A percentile compares a stretch with the other conserved stretches of the same genome.
phyloP scores from a whole-genome alignment of 2,329 filamentous ascomycete species.

The Didymella pinodella region DNA sequence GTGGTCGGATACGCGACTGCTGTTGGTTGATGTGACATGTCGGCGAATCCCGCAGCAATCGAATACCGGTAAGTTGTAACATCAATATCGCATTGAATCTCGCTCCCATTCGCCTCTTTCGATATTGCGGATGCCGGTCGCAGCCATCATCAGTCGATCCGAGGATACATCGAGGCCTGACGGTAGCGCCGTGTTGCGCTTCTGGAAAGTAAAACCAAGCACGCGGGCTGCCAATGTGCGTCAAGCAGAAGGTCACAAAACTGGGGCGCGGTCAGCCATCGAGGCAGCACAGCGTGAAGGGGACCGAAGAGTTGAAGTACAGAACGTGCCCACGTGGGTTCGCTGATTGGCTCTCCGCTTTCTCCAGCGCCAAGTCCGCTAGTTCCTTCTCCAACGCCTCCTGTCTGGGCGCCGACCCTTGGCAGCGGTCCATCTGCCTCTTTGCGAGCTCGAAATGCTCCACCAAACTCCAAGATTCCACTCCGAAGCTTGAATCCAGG shows the following conservation, averaged over 20 bases:
- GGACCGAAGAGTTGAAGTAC: constrained; percentile 12
- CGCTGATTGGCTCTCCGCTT: constrained; percentile 20
- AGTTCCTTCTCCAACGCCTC: constrained; percentile 18
- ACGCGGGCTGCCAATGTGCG: constrained; percentile 17
- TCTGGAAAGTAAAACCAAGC: constrained; percentile 14
- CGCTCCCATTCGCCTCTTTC: constrained; percentile 13
- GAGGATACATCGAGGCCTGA: constrained; percentile 9
- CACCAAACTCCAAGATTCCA: constrained; percentile 20
- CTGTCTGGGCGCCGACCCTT: constrained; percentile 18
- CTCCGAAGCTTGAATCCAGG: constrained; percentile 21
- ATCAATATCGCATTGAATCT: constrained; percentile 2
- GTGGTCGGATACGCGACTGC: constrained; percentile 15
- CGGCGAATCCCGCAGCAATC: constrained; percentile 11
- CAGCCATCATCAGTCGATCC: constrained; percentile 7
- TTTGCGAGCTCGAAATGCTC: constrained; percentile 15
- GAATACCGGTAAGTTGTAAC: not conserved
- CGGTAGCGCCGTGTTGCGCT: constrained; percentile 8
- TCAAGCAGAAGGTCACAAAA: constrained; percentile 16
- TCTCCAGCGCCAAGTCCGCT: constrained; percentile 12
- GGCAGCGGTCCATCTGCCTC: constrained; percentile 17
- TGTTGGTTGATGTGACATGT: constrained; percentile 17
- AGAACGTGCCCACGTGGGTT: constrained; percentile 15
- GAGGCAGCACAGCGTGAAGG: constrained; percentile 1
- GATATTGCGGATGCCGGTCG: constrained; percentile 5
- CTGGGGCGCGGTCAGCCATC: constrained; percentile 14